Evolutionary conservation across 2,329 filamentous ascomycete species (phyloP), one percentile per base, ranked within the genome.

Genomic region (Byssothecium circinans): DNA sequence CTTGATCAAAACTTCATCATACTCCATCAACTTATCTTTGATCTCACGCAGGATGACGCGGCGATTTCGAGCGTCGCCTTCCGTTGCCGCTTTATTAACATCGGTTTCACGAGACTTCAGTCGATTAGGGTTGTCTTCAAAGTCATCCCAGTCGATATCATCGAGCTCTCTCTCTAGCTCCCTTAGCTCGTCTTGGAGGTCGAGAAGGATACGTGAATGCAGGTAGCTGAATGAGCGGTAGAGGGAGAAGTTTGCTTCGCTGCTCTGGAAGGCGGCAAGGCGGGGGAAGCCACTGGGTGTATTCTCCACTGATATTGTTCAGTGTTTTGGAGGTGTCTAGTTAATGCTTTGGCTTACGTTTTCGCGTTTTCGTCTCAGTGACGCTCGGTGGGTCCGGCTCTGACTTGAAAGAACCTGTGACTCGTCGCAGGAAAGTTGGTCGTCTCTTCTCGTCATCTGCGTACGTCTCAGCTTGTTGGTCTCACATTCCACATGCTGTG

Each of bases 1-100:
- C 48, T 74, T 74, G 43, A 74, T 65, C 8, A 75, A 58, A 0
- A 75, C 50, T 40, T 72, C 65, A 40, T 75, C 71, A 53, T 72
- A 71, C 44, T 70, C 65, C 36, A 69, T 57, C 12, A 71, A 19
- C 37, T 65, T 71, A 0, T 39, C n/a, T 33, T 50, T 63, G 29
- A 71, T 69, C 19, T 71, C 67, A 0, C 47, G 44, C 4, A 71
- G 50, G 8, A 71, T 57, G 0, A 60, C 53, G 27, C 63, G 49
- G 2, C 68, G 58, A 8, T 47, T 67, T 7, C 63, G 51, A 2
- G 30, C 33, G n/a, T 47, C 45, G 11, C 47, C 56, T 22, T 63
- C 61, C 4, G 27, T 27, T 5, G 30, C 43, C n/a, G 54, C 52
- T 14, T 45, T 49, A 3, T 49, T 39, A 8, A 57, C 49, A 42